Evolutionary conservation across 164 flowering plant species (phyloP).

Genomic region (Piper longum): DNA sequence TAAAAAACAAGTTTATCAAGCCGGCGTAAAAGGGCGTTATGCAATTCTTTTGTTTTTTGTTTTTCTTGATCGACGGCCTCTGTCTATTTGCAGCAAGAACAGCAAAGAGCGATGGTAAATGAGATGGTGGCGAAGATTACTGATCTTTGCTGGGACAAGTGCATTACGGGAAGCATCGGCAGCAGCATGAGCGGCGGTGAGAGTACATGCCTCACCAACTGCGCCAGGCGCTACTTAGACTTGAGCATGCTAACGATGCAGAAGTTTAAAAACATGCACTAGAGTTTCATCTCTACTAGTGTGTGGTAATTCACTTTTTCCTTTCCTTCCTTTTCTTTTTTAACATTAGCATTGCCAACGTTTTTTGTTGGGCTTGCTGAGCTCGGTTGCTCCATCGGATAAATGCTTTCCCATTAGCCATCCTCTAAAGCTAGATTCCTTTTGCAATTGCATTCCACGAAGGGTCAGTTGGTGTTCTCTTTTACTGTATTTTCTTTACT

Average conservation of each 20-base stretch:
- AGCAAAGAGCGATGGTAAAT: constrained; percentile 15
- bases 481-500: no score
- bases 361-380: no score
- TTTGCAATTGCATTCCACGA: no score
- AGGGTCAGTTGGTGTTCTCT: no score
- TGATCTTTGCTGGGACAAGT: constrained; percentile 17
- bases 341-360: no score
- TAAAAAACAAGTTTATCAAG: background rate
- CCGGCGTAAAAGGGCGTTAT: background rate
- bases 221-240: constrained; percentile 12
- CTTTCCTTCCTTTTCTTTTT: no score
- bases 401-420: no score
- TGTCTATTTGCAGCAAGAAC: constrained; percentile 11
- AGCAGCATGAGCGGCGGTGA: constrained; percentile 13
- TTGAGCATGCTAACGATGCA: constrained; percentile 10
- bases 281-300: background rate
- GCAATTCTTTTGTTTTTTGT: background rate
- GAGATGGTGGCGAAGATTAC: constrained; percentile 16
- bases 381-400: no score
- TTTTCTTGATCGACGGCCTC: no score
- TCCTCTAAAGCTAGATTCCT: no score
- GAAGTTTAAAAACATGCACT: constrained; percentile 10
- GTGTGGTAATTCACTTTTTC: no score
- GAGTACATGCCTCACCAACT: constrained; percentile 11
- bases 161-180: constrained; percentile 14